These are phyloP conservation scores for Holtermanniella nyarrowii DNA, from an alignment of 768 basidiomycete genomes.

Conservation along the genomic window DNA sequence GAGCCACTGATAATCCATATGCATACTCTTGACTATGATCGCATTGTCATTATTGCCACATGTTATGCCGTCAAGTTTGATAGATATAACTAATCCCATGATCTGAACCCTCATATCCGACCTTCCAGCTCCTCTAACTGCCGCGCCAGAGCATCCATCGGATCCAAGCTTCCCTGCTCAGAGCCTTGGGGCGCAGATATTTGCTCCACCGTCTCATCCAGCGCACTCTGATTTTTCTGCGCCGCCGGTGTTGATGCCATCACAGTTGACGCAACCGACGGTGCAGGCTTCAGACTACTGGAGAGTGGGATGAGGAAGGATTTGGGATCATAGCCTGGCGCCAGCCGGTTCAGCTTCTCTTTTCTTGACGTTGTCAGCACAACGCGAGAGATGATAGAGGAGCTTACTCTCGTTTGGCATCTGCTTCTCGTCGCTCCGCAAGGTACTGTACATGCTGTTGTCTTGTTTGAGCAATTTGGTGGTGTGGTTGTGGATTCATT, in stretches of 20 bases:
- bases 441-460: slow-evolving; percentile 64
- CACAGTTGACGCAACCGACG: not conserved
- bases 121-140: slow-evolving; percentile 60
- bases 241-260: slow-evolving; percentile 2
- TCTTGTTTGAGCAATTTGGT: slow-evolving; percentile 55
- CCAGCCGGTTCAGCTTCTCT: slow-evolving; percentile 30
- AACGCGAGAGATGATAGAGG: slow-evolving; percentile 45
- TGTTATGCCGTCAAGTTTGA: too few species aligned
- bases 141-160: slow-evolving; percentile 75
- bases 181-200: slow-evolving; percentile 4
- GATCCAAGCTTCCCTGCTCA: slow-evolving; percentile 43
- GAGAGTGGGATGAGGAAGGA: slow-evolving; percentile 22
- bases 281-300: not conserved
- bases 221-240: not conserved
- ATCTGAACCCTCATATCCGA: slow-evolving; percentile 4
- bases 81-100: too few species aligned
- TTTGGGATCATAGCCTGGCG: slow-evolving; percentile 34
- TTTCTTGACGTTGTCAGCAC: slow-evolving; percentile 12
- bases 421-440: slow-evolving; percentile 63
- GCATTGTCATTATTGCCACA: too few species aligned
- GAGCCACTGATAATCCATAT: too few species aligned
- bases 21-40: too few species aligned
- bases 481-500: slow-evolving; percentile 60
- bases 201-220: not conserved
- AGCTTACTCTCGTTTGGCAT: slow-evolving; percentile 53